Base-by-base conservation (phyloP, 352 stramenopile species). In the Phytophthora pinifolia region DNA sequence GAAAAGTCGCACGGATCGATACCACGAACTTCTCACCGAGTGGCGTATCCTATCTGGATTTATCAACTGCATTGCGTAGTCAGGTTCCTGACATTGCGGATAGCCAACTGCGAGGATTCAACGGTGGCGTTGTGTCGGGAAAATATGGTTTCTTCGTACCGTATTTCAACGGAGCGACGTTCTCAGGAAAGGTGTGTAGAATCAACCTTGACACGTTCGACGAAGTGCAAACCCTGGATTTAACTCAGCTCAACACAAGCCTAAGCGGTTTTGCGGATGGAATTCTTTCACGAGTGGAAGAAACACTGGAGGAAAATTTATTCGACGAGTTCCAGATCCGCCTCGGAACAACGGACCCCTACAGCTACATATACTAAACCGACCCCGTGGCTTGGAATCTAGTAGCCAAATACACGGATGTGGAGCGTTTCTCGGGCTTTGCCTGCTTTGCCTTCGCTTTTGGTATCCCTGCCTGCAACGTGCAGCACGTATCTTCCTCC, bases 81-180 rank as follows among this genome's bases (percentile, higher is more conserved):
- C 83, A 93, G 45, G 83, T 93, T 2, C 80, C 83, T 0, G 65
- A 90, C 22, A 65, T 83, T 12, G 65, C 81, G 1, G 80, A 90
- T 33, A 56, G 58, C 20, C 72, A 80, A 7, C 55, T 93, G 0
- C 71, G 83, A 12, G 83, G 83, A n/a, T 93, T 93, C 45, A 69
- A 57, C 17, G 77, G 74, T 4, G 83, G 79, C 27, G 61, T 87
- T 8, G 81, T 80, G 0, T 91, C 83, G 2, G 83, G 83, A 18
- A 88, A 91, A 53, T 93, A 91, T 49, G 83, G 77, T 7, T 89
- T 89, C 56, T 89, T 93, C 47, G 67, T 89, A 20, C 83, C 83
- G 5, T 89, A 76, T 54, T 93, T 89, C 36, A 83, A 89, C 27
- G 83, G 83, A 17, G 62, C 53, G 3, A 59, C 54, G 0, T 88